Evolutionary conservation across 1,139 yeast genomes (phyloP).

Genomic region (Yamadazyma buinensis): DNA sequence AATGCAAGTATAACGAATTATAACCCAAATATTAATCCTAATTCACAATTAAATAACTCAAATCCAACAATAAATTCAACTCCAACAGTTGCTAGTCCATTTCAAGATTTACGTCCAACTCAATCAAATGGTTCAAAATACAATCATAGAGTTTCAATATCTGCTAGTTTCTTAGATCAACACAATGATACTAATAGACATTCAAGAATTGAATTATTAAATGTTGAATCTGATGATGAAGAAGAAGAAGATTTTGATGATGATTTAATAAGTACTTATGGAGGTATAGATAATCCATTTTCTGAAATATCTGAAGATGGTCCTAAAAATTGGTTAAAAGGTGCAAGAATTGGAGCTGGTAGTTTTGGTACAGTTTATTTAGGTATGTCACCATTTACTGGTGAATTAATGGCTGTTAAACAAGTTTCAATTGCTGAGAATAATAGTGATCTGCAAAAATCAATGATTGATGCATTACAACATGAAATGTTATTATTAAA

Average conservation of each 20-base stretch:
- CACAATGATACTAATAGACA: conserved; percentile 30
- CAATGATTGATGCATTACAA: conserved; percentile 78
- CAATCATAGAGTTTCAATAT: conserved; percentile 29
- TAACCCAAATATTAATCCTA: not conserved
- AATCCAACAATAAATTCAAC: conserved; percentile 7
- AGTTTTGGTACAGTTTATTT: conserved; percentile 91
- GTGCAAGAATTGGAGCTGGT: conserved; percentile 91
- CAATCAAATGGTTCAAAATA: conserved; percentile 6
- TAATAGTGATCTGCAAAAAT: conserved; percentile 43
- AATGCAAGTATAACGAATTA: not conserved
- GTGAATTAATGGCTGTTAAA: conserved; percentile 95
- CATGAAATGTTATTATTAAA: conserved; percentile 79
- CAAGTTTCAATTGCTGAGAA: conserved; percentile 72
- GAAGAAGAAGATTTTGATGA: conserved; percentile 20
- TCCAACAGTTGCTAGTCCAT: conserved; percentile 9
- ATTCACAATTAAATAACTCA: conserved; percentile 6
- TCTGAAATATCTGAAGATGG: conserved; percentile 30
- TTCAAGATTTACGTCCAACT: conserved; percentile 8
- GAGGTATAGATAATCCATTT: conserved; percentile 12
- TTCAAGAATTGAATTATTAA: conserved; percentile 49
- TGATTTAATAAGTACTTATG: conserved; percentile 14
- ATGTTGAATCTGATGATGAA: conserved; percentile 38
- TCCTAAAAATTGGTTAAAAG: conserved; percentile 86
- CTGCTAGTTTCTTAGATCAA: conserved; percentile 29
- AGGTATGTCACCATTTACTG: conserved; percentile 89